Evolutionary conservation across 805 yeast genomes (phyloP).

Genomic region (Sugiyamaella americana): DNA sequence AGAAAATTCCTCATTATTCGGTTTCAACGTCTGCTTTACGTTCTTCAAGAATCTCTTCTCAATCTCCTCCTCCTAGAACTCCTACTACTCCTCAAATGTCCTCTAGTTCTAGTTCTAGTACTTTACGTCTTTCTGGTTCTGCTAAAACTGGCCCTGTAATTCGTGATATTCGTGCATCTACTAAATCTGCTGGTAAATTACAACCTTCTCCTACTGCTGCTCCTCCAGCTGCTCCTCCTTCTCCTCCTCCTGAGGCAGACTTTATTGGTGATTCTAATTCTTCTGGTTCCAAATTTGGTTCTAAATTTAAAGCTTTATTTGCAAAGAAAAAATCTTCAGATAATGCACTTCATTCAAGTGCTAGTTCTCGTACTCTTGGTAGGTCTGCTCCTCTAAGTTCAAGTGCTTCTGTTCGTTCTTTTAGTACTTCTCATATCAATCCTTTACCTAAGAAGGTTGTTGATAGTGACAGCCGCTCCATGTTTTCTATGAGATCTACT

Average conservation of each 20-base stretch:
- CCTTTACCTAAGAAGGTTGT: neutral
- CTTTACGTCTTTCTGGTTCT: neutral
- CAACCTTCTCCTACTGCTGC: slow-evolving; percentile 8
- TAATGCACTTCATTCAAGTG: neutral
- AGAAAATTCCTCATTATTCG: neutral
- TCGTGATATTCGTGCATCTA: neutral
- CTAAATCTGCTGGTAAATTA: neutral
- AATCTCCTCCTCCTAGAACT: neutral
- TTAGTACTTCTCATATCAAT: neutral
- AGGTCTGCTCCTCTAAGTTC: neutral
- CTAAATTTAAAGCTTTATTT: slow-evolving; percentile 20
- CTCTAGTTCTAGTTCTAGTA: neutral
- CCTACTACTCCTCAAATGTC: neutral
- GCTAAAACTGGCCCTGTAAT: slow-evolving; percentile 10
- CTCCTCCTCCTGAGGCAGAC: slow-evolving; percentile 3
- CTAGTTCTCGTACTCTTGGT: neutral
- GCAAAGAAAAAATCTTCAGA: slow-evolving; percentile 6
- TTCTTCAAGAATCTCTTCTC: neutral
- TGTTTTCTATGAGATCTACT: slow-evolving; percentile 25
- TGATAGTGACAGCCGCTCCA: slow-evolving; percentile 20
- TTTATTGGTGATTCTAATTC: neutral
- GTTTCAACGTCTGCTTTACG: neutral
- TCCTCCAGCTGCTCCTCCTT: slow-evolving; percentile 1
- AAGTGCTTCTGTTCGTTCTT: neutral
- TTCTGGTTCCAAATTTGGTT: slow-evolving; percentile 8